Evolutionary conservation across 2,329 filamentous ascomycete species (phyloP).

Genomic region (Hymenoscyphus occultus): DNA sequence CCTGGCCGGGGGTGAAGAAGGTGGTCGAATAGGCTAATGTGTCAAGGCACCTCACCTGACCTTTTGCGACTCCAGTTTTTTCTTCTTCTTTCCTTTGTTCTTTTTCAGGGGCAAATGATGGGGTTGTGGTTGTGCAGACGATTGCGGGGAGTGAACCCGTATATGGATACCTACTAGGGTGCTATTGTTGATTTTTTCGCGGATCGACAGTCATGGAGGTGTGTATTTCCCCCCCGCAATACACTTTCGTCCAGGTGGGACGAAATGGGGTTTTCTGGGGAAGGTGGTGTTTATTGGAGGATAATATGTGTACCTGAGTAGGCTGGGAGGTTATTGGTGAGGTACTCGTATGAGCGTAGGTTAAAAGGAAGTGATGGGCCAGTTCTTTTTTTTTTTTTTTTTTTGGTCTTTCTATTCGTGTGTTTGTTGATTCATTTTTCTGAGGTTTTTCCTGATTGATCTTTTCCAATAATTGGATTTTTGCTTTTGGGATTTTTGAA

Average conservation of each 20-base stretch:
- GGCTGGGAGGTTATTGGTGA: background rate
- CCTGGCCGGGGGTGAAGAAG: too few species aligned
- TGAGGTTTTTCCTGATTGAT: slow-evolving; percentile 34
- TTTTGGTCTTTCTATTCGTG: background rate
- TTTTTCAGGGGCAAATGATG: background rate
- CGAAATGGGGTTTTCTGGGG: too few species aligned
- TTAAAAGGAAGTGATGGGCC: background rate
- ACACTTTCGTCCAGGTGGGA: too few species aligned
- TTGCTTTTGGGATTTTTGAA: too few species aligned
- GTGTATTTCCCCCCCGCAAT: too few species aligned
- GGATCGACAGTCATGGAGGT: too few species aligned
- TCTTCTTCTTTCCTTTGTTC: background rate
- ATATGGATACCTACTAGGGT: too few species aligned
- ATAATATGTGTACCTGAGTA: background rate
- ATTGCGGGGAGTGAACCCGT: too few species aligned
- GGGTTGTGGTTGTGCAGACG: background rate
- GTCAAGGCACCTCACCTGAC: background rate
- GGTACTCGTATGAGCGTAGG: background rate
- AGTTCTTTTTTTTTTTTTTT: background rate
- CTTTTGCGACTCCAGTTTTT: background rate
- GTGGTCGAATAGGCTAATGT: background rate
- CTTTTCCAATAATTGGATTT: slow-evolving; percentile 5
- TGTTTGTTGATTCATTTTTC: slow-evolving; percentile 27
- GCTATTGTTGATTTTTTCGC: too few species aligned
- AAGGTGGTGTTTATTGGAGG: too few species aligned